Base-by-base conservation (phyloP, 2,329 filamentous ascomycete genomes). In the Lasiodiplodia gonubiensis region DNA sequence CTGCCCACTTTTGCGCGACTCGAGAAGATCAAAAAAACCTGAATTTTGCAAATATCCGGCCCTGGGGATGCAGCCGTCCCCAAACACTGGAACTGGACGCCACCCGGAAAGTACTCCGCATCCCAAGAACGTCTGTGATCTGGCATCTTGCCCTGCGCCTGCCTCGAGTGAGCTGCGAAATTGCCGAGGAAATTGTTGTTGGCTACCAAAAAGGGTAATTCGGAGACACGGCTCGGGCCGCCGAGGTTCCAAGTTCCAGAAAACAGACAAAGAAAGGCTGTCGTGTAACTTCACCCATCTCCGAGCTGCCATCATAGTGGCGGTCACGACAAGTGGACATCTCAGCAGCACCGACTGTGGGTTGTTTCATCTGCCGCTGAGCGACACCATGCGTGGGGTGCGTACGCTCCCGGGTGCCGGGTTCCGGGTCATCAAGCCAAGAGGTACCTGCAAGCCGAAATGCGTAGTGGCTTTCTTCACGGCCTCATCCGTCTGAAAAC, bases 251-350 rank as follows among this genome's bases (percentile, higher is more conserved):
- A 25, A 61, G 42, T 10, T 35, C 39, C 57, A 25, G 30, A 42
- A 61, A 35, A 35, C 16, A 18, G 48, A 60, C 57, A 49, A 61
- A 25, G 39, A 33, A 33, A 16, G 37, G 25, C 25, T 63, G 59
- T 33, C 30, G 59, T 63, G 59, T 63, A 49, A 49, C 59, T 14
- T 18, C 10, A 30, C 37, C 27, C 27, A 14, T 11, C 42, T 48
- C 27, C 59, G 59, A n/a, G 39, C n/a, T 37, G 59, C 59, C 59
- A 63, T 63, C 59, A 63, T 63, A 63, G 46, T 63, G 39, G 59
- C 59, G 59, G 59, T 63, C 42, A 63, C 59, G 30, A 25, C 30
- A 8, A 37, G 52, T 25, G 18, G 57, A 48, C 57, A 49, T 61
- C 57, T 61, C 57, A 49, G 39, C 42, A 35, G 33, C 23, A 61